These are phyloP conservation scores for Oryza punctata DNA, from an alignment of 176 grass and related monocot species.

Conservation along the genomic window DNA sequence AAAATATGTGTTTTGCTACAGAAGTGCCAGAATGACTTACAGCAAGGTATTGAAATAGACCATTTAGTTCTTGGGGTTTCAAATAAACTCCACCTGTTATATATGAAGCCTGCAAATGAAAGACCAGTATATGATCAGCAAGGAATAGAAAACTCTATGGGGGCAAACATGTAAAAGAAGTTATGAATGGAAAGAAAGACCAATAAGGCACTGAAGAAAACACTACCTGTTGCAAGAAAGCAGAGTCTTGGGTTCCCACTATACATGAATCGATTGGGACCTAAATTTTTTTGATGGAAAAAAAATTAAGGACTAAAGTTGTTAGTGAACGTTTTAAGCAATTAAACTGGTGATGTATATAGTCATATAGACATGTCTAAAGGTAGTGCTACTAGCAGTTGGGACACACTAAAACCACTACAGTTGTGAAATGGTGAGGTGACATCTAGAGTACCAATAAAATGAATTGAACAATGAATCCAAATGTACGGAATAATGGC, in stretches of 20 bases:
- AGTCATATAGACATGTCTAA: neutral
- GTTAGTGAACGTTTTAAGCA: constrained; percentile 7
- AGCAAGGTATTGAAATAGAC: constrained; percentile 86
- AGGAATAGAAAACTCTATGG: constrained; percentile 11
- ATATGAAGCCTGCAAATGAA: constrained; percentile 76
- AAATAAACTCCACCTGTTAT: constrained; percentile 96
- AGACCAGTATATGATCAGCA: constrained; percentile 24
- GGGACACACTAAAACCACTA: neutral
- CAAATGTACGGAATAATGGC: neutral
- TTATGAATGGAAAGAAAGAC: neutral
- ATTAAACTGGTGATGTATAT: neutral
- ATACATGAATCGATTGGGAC: constrained; percentile 97
- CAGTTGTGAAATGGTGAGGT: constrained; percentile 2
- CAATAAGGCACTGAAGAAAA: neutral
- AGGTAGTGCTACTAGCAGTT: neutral
- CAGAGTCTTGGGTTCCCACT: constrained; percentile 84
- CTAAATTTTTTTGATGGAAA: constrained; percentile 41
- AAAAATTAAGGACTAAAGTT: neutral
- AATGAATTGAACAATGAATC: neutral
- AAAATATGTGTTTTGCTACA: neutral
- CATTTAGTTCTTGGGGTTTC: constrained; percentile 86
- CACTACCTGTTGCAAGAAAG: constrained; percentile 90
- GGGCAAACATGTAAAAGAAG: neutral
- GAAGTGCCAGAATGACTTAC: constrained; percentile 40
- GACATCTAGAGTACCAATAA: neutral